Percentiles rank a stretch among this genome's conserved stretches.
phyloP scores from a whole-genome alignment of 352 stramenopile species.

The Pythium pyrilobum region DNA sequence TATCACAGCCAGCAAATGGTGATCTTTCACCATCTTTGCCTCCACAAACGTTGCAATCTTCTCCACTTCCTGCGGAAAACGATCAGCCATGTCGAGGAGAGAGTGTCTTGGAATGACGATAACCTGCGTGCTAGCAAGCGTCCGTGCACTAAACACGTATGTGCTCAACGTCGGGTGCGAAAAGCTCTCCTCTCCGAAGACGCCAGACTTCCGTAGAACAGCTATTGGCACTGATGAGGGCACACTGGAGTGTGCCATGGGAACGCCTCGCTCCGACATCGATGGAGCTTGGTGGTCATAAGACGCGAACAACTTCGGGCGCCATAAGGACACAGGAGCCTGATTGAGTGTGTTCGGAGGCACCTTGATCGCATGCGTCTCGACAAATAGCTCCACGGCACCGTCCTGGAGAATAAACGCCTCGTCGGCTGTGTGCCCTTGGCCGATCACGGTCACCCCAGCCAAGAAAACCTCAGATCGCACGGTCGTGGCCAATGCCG shows the following conservation, averaged over 20 bases:
- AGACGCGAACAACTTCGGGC: too few relatives aligned
- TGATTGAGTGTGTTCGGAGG: not conserved
- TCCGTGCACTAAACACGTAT: conserved; percentile 7
- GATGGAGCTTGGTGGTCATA: too few relatives aligned
- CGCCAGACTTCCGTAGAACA: conserved; percentile 38
- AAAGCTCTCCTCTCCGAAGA: conserved; percentile 46
- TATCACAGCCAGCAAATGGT: not conserved
- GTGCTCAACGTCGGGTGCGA: not conserved
- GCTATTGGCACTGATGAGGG: conserved; percentile 17
- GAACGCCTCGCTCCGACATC: too few relatives aligned
- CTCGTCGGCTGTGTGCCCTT: conserved; percentile 38
- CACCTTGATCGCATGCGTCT: not conserved
- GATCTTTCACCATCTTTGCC: not conserved
- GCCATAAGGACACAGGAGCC: too few relatives aligned
- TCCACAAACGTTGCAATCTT: not conserved
- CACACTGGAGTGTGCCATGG: too few relatives aligned
- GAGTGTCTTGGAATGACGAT: not conserved
- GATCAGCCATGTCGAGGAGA: not conserved
- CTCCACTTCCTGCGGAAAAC: not conserved
- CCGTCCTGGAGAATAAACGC: conserved; percentile 54
- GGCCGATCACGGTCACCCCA: conserved; percentile 36
- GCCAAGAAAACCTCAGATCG: conserved; percentile 50
- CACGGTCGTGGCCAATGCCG: conserved; percentile 13
- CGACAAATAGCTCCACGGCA: conserved; percentile 30
- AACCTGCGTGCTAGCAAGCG: not conserved